phyloP scores from a whole-genome alignment of 1,284 basidiomycete genomes.

The Ustilago esculenta region DNA sequence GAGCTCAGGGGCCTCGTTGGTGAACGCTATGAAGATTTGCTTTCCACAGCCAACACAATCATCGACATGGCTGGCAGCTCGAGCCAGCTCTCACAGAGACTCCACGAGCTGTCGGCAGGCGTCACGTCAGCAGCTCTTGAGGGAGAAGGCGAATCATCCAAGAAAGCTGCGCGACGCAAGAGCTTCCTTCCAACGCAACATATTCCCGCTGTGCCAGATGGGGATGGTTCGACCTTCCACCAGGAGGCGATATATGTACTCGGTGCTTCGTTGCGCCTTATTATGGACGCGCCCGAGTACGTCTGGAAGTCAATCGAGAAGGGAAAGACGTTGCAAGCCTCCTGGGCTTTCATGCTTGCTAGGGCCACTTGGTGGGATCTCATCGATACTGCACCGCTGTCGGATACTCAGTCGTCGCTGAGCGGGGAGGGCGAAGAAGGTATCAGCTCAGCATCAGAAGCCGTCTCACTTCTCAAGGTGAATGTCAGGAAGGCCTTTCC shows the following conservation, averaged over 20 bases:
- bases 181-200: slow-evolving; percentile 25
- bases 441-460: slow-evolving; percentile 22
- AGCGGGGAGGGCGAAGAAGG: slow-evolving; percentile 9
- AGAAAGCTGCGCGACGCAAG: slow-evolving; percentile 14
- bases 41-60: slow-evolving; percentile 57
- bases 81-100: slow-evolving; percentile 30
- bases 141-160: slow-evolving; percentile 4
- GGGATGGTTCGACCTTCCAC: slow-evolving; percentile 14
- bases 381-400: slow-evolving; percentile 10
- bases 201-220: neutral
- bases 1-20: slow-evolving; percentile 53
- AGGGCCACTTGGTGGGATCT: slow-evolving; percentile 43
- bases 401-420: slow-evolving; percentile 5
- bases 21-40: slow-evolving; percentile 55
- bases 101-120: slow-evolving; percentile 27
- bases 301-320: slow-evolving; percentile 56
- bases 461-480: slow-evolving; percentile 27
- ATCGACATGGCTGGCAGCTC: slow-evolving; percentile 55
- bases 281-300: slow-evolving; percentile 54
- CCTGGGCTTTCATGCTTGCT: slow-evolving; percentile 51
- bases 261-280: slow-evolving; percentile 47
- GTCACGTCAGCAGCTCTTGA: slow-evolving; percentile 10
- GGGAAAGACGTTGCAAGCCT: slow-evolving; percentile 50
- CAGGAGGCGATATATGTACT: slow-evolving; percentile 43
- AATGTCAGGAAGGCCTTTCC: slow-evolving; percentile 48